These are phyloP conservation scores for Psilocybe sp. DNA, from an alignment of 768 basidiomycete genomes.

Conservation along the genomic window DNA sequence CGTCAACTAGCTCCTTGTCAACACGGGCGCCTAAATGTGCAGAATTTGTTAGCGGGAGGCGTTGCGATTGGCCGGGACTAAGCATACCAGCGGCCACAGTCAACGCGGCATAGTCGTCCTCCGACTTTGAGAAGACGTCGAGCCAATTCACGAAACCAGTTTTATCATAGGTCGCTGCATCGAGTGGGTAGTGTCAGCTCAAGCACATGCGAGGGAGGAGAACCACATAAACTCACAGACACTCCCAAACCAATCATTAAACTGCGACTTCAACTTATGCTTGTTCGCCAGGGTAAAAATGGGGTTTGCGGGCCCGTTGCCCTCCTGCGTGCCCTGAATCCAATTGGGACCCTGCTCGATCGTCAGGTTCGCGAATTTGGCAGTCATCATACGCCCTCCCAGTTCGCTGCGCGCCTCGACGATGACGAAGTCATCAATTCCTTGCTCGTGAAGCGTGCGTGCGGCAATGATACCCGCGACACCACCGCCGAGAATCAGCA, in stretches of 20 bases:
- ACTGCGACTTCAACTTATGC: slow-evolving; percentile 44
- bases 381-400: slow-evolving; percentile 58
- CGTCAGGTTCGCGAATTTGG: slow-evolving; percentile 42
- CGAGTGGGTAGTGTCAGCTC: neutral
- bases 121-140: slow-evolving; percentile 38
- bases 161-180: slow-evolving; percentile 51
- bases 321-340: slow-evolving; percentile 50
- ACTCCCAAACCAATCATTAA: slow-evolving; percentile 42
- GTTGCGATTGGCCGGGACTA: neutral
- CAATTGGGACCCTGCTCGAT: slow-evolving; percentile 64
- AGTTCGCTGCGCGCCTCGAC: slow-evolving; percentile 57
- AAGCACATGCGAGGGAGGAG: neutral
- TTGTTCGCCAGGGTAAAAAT: slow-evolving; percentile 57
- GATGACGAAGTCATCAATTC: slow-evolving; percentile 57
- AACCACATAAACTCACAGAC: slow-evolving; percentile 33
- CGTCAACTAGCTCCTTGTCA: slow-evolving; percentile 45
- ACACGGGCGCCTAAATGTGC: slow-evolving; percentile 39
- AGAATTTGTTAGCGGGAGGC: neutral
- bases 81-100: slow-evolving; percentile 39
- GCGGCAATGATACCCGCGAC: slow-evolving; percentile 67
- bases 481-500: slow-evolving; percentile 66
- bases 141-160: slow-evolving; percentile 47
- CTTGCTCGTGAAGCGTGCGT: slow-evolving; percentile 49
- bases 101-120: slow-evolving; percentile 36
- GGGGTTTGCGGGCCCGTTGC: slow-evolving; percentile 53